These are phyloP conservation scores for Tillandsia fasciculata DNA, from an alignment of 176 grass and related monocot genomes.

Conservation along the genomic window DNA sequence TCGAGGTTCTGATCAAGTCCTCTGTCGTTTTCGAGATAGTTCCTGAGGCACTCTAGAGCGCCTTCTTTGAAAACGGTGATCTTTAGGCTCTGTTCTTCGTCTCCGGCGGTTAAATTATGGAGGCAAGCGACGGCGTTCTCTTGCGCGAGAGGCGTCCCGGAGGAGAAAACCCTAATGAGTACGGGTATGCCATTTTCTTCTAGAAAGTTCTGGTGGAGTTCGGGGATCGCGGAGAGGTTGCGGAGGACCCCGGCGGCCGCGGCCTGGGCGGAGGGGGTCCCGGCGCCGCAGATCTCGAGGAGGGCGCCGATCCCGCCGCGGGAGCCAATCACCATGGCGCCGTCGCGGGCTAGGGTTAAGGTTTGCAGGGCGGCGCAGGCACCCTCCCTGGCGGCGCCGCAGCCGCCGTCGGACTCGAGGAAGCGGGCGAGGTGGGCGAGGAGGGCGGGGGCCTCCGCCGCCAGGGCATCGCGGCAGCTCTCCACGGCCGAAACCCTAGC, in stretches of 20 bases:
- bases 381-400: constrained; percentile 17
- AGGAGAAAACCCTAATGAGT: constrained; percentile 45
- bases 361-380: constrained; percentile 44
- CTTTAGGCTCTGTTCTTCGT: constrained; percentile 46
- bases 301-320: constrained; percentile 67
- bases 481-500: constrained; percentile 9
- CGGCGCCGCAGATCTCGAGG: constrained; percentile 39
- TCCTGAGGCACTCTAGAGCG: constrained; percentile 51
- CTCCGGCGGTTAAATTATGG: constrained; percentile 48
- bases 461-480: constrained; percentile 15
- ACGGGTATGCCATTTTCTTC: constrained; percentile 47
- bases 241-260: constrained; percentile 50
- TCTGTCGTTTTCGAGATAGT: constrained; percentile 42
- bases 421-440: constrained; percentile 17
- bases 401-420: constrained; percentile 19
- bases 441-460: constrained; percentile 6
- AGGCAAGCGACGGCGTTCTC: constrained; percentile 64
- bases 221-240: constrained; percentile 44
- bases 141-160: constrained; percentile 53
- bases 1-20: constrained; percentile 38
- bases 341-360: constrained; percentile 45
- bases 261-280: constrained; percentile 59
- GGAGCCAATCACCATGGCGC: constrained; percentile 29
- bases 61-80: constrained; percentile 73
- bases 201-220: constrained; percentile 42